phyloP scores from a whole-genome alignment of 257 asterid species.

The Scutellaria minor region DNA sequence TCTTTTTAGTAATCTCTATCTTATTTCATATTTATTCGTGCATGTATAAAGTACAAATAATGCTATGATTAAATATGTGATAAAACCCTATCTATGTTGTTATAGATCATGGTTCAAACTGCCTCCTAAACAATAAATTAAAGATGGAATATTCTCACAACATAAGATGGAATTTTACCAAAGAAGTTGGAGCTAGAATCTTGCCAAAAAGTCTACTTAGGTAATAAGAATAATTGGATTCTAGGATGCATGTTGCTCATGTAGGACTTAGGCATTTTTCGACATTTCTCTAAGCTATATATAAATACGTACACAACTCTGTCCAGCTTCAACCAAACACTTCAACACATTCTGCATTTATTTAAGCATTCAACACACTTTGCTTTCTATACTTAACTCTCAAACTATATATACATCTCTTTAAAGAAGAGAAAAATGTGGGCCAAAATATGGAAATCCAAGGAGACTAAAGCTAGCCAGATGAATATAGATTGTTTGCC shows the following conservation, averaged over 20 bases:
- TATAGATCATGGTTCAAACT: no score
- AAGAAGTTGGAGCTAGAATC: conserved; percentile 31
- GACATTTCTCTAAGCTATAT: not conserved
- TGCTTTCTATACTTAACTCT: not conserved
- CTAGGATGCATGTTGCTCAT: not conserved
- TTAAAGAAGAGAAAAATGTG: conserved; percentile 35
- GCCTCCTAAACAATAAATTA: no score
- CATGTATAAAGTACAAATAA: no score
- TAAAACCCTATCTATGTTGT: no score
- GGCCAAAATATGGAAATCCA: conserved; percentile 38
- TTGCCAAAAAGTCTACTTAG: not conserved
- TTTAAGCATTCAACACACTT: no score
- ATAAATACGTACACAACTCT: not conserved
- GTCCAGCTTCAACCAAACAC: conserved; percentile 10
- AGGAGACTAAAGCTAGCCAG: conserved; percentile 28
- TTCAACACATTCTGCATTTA: not conserved
- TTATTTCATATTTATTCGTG: no score
- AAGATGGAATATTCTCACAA: conserved; percentile 18
- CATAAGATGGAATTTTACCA: conserved; percentile 25
- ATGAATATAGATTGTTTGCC: conserved; percentile 32
- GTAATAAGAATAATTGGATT: conserved; percentile 7
- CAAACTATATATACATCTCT: not conserved
- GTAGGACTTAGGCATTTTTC: not conserved
- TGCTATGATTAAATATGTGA: no score
- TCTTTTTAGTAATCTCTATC: no score